phyloP scores from a whole-genome alignment of 2,329 filamentous ascomycete genomes.

The Penicillium sumatraense region DNA sequence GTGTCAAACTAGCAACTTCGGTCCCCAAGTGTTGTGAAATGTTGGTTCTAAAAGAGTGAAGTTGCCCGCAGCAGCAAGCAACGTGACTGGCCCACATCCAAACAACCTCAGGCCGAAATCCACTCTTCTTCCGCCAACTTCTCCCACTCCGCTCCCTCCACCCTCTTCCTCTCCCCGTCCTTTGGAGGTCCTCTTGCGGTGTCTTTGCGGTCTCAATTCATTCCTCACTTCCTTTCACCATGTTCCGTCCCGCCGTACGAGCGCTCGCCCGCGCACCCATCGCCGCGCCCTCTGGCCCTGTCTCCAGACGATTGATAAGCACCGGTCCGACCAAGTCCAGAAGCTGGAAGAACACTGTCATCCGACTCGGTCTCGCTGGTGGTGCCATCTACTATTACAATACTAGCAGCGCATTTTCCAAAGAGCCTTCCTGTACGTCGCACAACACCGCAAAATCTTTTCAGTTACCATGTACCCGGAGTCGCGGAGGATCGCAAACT shows the following conservation, averaged over 20 bases:
- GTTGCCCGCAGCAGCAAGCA: slow-evolving; percentile 14
- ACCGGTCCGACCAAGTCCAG: slow-evolving; percentile 66
- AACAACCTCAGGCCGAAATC: slow-evolving; percentile 30
- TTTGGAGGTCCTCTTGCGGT: slow-evolving; percentile 11
- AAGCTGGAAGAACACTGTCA: slow-evolving; percentile 77
- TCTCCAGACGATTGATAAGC: slow-evolving; percentile 58
- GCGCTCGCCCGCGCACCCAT: slow-evolving; percentile 45
- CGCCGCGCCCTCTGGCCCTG: slow-evolving; percentile 36
- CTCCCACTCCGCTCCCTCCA: slow-evolving; percentile 22
- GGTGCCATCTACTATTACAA: slow-evolving; percentile 92
- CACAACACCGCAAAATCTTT: neutral
- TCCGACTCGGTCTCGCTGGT: slow-evolving; percentile 75
- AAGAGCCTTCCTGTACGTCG: slow-evolving; percentile 74
- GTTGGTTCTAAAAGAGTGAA: too few relatives aligned
- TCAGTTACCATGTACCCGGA: slow-evolving; percentile 4
- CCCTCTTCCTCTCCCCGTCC: slow-evolving; percentile 14
- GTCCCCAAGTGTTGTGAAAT: too few relatives aligned
- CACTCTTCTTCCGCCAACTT: slow-evolving; percentile 30
- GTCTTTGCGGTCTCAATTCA: slow-evolving; percentile 16
- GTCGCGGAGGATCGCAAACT: neutral
- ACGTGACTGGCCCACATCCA: slow-evolving; percentile 26
- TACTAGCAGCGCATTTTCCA: slow-evolving; percentile 84
- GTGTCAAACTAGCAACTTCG: too few relatives aligned
- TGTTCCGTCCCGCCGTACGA: slow-evolving; percentile 59
- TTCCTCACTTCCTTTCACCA: slow-evolving; percentile 31